phyloP scores from a whole-genome alignment of 1,284 basidiomycete species.

The Taiwanofungus camphoratus region DNA sequence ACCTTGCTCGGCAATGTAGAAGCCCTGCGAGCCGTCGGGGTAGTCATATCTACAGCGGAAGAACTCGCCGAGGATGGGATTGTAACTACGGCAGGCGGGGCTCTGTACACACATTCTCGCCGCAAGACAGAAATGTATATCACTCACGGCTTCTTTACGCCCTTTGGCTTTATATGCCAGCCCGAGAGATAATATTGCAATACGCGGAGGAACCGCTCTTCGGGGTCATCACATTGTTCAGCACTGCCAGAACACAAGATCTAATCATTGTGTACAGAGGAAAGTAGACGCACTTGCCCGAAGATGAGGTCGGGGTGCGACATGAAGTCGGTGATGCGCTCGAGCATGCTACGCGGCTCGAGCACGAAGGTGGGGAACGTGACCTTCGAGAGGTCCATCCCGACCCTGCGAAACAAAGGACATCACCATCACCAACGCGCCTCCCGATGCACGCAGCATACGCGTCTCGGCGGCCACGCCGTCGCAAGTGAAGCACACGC shows the following conservation, averaged over 20 bases:
- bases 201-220: slow-evolving; percentile 89
- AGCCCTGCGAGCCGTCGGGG: slow-evolving; percentile 85
- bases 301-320: slow-evolving; percentile 98
- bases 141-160: slow-evolving; percentile 96
- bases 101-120: slow-evolving; percentile 5
- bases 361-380: slow-evolving; percentile 94
- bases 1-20: slow-evolving; percentile 98
- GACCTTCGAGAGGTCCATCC: slow-evolving; percentile 94
- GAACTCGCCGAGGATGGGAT: slow-evolving; percentile 96
- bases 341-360: slow-evolving; percentile 90
- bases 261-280: slow-evolving; percentile 10
- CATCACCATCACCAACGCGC: background rate
- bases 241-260: slow-evolving; percentile 41
- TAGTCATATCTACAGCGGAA: slow-evolving; percentile 97
- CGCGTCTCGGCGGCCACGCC: background rate
- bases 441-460: background rate
- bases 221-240: slow-evolving; percentile 70
- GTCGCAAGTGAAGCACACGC: slow-evolving; percentile 15
- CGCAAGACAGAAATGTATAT: slow-evolving; percentile 11
- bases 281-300: slow-evolving; percentile 52
- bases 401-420: slow-evolving; percentile 50
- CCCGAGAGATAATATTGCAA: slow-evolving; percentile 96
- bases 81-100: slow-evolving; percentile 67
- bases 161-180: slow-evolving; percentile 99
- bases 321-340: slow-evolving; percentile 98